Evolutionary conservation across 148 eudicot species (phyloP).

Genomic region (Fagopyrum homotropicum): DNA sequence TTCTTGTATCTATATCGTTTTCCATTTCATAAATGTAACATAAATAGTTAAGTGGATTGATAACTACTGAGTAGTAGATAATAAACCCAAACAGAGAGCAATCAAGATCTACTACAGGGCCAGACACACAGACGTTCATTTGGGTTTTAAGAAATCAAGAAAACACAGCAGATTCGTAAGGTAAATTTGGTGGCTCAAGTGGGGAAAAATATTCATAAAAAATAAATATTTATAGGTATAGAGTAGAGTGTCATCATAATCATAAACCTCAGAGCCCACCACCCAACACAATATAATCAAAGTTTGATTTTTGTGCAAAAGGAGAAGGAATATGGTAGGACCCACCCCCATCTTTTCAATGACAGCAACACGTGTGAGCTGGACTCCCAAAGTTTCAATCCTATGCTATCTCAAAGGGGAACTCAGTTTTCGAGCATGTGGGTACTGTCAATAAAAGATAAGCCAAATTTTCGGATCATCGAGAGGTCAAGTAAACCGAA

Average conservation of each 20-base stretch:
- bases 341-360: conserved; percentile 17
- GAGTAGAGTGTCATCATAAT: conserved; percentile 12
- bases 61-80: neutral
- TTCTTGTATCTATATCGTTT: too few species aligned
- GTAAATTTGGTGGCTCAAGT: conserved; percentile 11
- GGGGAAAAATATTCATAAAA: neutral
- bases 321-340: conserved; percentile 13
- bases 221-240: neutral
- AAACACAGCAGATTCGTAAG: neutral
- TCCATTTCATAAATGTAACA: too few species aligned
- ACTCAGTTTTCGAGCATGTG: conserved; percentile 38
- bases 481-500: too few species aligned
- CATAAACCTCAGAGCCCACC: conserved; percentile 14
- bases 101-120: neutral
- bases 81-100: neutral
- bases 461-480: neutral
- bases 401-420: conserved; percentile 34
- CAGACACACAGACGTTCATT: neutral
- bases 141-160: neutral
- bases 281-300: conserved; percentile 8
- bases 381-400: conserved; percentile 28
- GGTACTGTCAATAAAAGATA: neutral
- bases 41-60: neutral
- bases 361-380: conserved; percentile 47
- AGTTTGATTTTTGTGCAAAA: conserved; percentile 16